phyloP scores from a whole-genome alignment of 202 grass and related monocot species.

The Miscanthus sacchariflorus region DNA sequence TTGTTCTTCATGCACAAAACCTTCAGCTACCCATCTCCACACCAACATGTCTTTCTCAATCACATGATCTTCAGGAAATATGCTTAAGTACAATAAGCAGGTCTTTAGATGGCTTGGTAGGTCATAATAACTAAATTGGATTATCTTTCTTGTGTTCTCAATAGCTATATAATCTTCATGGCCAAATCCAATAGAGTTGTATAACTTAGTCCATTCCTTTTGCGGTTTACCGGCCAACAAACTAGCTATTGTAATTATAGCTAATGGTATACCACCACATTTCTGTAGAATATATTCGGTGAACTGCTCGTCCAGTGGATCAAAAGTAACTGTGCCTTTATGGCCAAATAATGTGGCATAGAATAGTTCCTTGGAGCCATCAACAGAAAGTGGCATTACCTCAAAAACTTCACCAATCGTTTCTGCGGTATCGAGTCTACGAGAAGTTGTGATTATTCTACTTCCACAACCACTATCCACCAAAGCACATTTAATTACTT shows the following conservation, averaged over 20 bases:
- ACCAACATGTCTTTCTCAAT: neutral
- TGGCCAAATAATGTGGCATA: neutral
- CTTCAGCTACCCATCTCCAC: neutral
- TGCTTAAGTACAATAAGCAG: neutral
- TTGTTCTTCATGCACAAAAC: neutral
- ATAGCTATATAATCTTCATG: neutral
- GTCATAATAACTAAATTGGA: neutral
- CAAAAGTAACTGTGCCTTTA: neutral
- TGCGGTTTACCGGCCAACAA: neutral
- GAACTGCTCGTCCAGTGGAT: neutral
- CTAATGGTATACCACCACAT: neutral
- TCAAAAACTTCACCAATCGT: too few species aligned
- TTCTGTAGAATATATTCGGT: neutral
- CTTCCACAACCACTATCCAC: too few species aligned
- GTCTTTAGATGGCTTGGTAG: neutral
- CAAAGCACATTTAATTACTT: too few species aligned
- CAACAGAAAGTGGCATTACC: too few species aligned
- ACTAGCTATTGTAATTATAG: constrained; percentile 6
- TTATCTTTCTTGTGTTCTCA: neutral
- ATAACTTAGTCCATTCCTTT: neutral
- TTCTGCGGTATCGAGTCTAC: too few species aligned
- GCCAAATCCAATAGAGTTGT: neutral
- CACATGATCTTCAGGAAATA: neutral
- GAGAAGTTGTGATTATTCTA: too few species aligned
- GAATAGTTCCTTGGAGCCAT: too few species aligned